Evolutionary conservation across 1,139 yeast genomes (phyloP).

Genomic region (Kodamaea fungicola): DNA sequence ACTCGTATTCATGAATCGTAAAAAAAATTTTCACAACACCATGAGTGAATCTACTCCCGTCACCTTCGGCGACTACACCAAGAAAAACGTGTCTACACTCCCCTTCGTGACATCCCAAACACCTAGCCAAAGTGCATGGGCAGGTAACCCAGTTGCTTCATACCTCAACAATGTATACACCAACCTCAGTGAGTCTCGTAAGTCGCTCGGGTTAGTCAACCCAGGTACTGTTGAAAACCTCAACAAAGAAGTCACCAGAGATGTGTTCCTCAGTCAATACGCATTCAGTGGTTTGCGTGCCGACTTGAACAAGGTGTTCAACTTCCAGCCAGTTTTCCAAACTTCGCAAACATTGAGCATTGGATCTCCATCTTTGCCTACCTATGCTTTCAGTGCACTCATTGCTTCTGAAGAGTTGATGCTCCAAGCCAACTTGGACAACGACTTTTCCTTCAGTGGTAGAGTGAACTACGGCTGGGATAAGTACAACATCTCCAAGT

Average conservation of each 20-base stretch:
- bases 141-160: constrained; percentile 80
- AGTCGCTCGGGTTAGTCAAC: constrained; percentile 74
- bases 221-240: constrained; percentile 96
- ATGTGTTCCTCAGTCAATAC: constrained; percentile 85
- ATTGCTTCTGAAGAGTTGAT: constrained; percentile 85
- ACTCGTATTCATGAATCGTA: too few relatives aligned
- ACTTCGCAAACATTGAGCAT: constrained; percentile 90
- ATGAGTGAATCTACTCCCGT: constrained; percentile 22
- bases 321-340: constrained; percentile 94
- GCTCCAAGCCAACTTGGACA: constrained; percentile 89
- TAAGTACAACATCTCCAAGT: constrained; percentile 72
- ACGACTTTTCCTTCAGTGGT: constrained; percentile 81
- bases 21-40: constrained; percentile 5
- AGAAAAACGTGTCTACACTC: constrained; percentile 52
- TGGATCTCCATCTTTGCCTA: constrained; percentile 85
- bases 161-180: constrained; percentile 75
- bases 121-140: constrained; percentile 64
- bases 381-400: constrained; percentile 88
- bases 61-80: constrained; percentile 51
- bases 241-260: constrained; percentile 89
- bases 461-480: constrained; percentile 93
- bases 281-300: constrained; percentile 96
- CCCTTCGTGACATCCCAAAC: constrained; percentile 53
- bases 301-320: constrained; percentile 88
- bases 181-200: constrained; percentile 73